Base-by-base conservation (phyloP, 176 grass and related monocot genomes). In the Musa acuminata region DNA sequence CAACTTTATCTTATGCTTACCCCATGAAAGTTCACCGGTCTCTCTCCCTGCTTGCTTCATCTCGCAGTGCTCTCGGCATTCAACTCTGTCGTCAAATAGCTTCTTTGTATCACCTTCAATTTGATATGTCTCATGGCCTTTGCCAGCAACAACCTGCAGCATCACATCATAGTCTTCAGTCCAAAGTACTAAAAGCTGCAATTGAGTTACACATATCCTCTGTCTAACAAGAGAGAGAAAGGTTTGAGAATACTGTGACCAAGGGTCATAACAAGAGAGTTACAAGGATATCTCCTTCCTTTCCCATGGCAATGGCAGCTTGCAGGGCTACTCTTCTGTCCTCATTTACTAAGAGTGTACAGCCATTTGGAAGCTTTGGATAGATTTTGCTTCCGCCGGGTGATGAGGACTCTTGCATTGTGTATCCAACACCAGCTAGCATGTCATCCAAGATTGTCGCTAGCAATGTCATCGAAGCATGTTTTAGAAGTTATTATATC, bases 201-300 rank as follows among this genome's bases (percentile, higher is more conserved):
- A n/a, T n/a, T n/a, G n/a, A n/a, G n/a, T n/a, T n/a, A n/a, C n/a
- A n/a, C n/a, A n/a, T n/a, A n/a, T n/a, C n/a, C n/a, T n/a, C n/a
- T n/a, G n/a, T n/a, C n/a, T n/a, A n/a, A n/a, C n/a, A n/a, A n/a
- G n/a, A n/a, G n/a, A 29, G 27, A 29, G 27, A 29, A 29, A 29
- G 27, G 2, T 29, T 2, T 29, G 2, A 29, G 27, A 29, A 29
- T 29, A 29, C 27, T 29, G 27, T 2, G 27, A 29, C 2, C 1
- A 29, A 2, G 27, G 2, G 2, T 2, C 27, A 2, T 1, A 29
- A 29, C 2, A 53, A 53, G 11, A 87, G 84, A n/a, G n/a, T 82
- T 89, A 96, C 92, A 80, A 96, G 81, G 72, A 88, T 86, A 73
- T 96, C 92, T 11, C 89, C 92, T 85, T 92, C 89, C 84, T 96